Percentiles rank a stretch among this genome's conserved stretches.
These are phyloP conservation scores for Echium plantagineum DNA, from an alignment of 257 asterid genomes.

Conservation along the genomic window DNA sequence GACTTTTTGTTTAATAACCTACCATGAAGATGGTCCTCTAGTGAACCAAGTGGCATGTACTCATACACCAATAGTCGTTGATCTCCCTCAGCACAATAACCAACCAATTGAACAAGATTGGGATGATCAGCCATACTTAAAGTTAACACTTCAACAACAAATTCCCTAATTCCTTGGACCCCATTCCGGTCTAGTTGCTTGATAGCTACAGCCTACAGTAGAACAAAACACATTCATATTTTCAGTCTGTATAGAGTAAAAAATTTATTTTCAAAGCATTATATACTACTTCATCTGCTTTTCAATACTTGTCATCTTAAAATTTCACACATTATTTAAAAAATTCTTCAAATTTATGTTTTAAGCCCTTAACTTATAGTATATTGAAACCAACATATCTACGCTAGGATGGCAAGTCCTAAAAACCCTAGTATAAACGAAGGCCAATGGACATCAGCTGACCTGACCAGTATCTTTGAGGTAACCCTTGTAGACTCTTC, in stretches of 20 bases:
- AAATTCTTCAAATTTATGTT: too few species aligned
- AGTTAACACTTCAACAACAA: constrained; percentile 55
- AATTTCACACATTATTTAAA: too few species aligned
- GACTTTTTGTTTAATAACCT: constrained; percentile 1
- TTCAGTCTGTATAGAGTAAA: not conserved
- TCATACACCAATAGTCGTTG: constrained; percentile 72
- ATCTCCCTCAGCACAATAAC: constrained; percentile 65
- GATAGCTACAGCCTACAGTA: constrained; percentile 57
- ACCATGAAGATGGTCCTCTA: constrained; percentile 79
- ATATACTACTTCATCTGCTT: not conserved
- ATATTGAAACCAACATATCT: too few species aligned
- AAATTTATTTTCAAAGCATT: not conserved
- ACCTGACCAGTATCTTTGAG: constrained; percentile 47
- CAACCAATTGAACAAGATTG: constrained; percentile 63
- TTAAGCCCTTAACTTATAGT: too few species aligned
- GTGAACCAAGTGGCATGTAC: constrained; percentile 72
- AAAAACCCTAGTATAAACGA: too few species aligned
- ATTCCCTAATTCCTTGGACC: constrained; percentile 67
- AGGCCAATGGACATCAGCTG: constrained; percentile 6
- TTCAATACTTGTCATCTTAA: too few species aligned
- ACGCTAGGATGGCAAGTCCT: too few species aligned
- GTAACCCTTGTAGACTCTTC: constrained; percentile 53
- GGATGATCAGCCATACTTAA: constrained; percentile 55
- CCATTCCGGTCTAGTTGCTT: constrained; percentile 67
- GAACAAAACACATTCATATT: constrained; percentile 3